A percentile compares a stretch with the other conserved stretches of the same genome.
These are phyloP conservation scores for Nephelium lappaceum DNA, from an alignment of 345 rosid genomes.

Conservation along the genomic window DNA sequence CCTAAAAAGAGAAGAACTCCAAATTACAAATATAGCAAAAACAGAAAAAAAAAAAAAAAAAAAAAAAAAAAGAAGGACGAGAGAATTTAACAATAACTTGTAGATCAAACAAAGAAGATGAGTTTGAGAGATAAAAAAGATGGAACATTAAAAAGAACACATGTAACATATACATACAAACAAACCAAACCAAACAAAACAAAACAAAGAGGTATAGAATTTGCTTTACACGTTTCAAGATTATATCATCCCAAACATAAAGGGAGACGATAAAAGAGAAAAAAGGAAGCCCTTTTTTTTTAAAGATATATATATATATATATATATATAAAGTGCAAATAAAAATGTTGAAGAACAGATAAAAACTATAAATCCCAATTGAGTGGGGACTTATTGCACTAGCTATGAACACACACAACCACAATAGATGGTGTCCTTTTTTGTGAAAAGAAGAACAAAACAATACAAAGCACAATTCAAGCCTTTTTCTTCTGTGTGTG, in stretches of 20 bases:
- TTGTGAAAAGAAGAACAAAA: slow-evolving; percentile 17
- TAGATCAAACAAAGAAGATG: slow-evolving; percentile 28
- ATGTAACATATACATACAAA: slow-evolving; percentile 26
- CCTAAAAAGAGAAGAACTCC: slow-evolving; percentile 36
- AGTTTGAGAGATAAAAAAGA: slow-evolving; percentile 12
- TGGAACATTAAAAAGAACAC: slow-evolving; percentile 7
- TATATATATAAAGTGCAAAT: slow-evolving; percentile 30
- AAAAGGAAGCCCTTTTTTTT: slow-evolving; percentile 1
- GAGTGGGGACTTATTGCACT: slow-evolving; percentile 44
- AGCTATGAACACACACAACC: slow-evolving; percentile 35
- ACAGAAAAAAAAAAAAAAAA: slow-evolving; percentile 6
- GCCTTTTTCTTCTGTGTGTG: neutral
- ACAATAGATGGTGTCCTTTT: slow-evolving; percentile 20
- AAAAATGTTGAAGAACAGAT: slow-evolving; percentile 33
- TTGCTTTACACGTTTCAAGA: slow-evolving; percentile 35
- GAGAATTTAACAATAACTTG: slow-evolving; percentile 5
- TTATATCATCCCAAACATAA: slow-evolving; percentile 25
- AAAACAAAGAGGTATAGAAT: slow-evolving; percentile 28
- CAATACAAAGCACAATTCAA: slow-evolving; percentile 7
- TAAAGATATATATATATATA: slow-evolving; percentile 26
- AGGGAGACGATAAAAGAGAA: slow-evolving; percentile 5
- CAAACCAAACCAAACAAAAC: slow-evolving; percentile 22
- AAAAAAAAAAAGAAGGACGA: slow-evolving; percentile 3
- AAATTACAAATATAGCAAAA: neutral
- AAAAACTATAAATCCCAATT: slow-evolving; percentile 38